Evolutionary conservation across 257 asterid genomes (phyloP).

Genomic region (Cordia subcordata): DNA sequence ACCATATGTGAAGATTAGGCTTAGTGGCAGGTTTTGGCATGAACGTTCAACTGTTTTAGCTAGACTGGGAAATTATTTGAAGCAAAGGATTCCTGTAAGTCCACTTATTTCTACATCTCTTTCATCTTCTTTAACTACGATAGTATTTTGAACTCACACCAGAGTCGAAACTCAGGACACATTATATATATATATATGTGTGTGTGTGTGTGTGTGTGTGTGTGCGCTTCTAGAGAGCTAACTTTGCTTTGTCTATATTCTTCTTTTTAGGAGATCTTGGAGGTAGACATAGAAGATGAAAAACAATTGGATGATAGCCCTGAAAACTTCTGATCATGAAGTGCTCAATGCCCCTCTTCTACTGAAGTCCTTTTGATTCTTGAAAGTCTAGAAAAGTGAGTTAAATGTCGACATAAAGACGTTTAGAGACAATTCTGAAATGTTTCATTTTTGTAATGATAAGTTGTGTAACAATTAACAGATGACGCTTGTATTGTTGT

Average conservation of each 20-base stretch:
- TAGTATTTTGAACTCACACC: not conserved
- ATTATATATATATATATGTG: not conserved
- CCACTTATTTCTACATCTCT: not conserved
- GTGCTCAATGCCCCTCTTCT: not conserved
- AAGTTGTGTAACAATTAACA: no score
- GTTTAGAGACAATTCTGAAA: no score
- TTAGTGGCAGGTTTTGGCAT: slow-evolving; percentile 86
- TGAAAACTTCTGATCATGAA: slow-evolving; percentile 45
- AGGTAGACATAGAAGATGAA: slow-evolving; percentile 92
- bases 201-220: no score
- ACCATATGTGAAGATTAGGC: slow-evolving; percentile 81
- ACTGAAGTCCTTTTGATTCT: no score
- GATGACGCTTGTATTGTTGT: no score
- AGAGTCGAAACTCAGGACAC: not conserved
- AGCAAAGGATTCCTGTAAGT: slow-evolving; percentile 86
- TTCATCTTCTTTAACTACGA: no score
- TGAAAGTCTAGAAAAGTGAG: no score
- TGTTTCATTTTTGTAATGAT: no score
- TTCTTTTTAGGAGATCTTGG: slow-evolving; percentile 88
- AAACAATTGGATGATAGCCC: slow-evolving; percentile 97
- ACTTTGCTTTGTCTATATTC: not conserved
- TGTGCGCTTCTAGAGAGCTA: no score
- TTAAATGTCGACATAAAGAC: no score
- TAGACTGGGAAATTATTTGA: slow-evolving; percentile 87
- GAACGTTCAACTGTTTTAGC: slow-evolving; percentile 63